These are phyloP conservation scores for Colletotrichum orbiculare DNA, from an alignment of 2,329 filamentous ascomycete genomes.

Conservation along the genomic window DNA sequence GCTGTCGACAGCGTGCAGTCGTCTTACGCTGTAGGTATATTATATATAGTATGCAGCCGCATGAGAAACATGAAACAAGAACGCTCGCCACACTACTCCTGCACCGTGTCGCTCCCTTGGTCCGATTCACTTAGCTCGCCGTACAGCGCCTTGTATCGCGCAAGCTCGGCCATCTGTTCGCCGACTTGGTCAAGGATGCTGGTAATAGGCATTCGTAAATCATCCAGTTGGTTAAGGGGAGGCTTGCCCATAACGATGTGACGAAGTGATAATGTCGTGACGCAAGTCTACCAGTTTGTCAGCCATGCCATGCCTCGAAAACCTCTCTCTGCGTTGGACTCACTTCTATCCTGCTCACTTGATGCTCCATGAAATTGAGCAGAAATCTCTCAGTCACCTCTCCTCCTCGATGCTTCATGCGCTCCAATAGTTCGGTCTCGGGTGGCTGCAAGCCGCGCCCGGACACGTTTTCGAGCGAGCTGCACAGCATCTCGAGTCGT, in stretches of 20 bases:
- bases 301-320: slow-evolving; percentile 31
- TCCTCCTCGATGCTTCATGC: slow-evolving; percentile 73
- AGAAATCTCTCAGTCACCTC: slow-evolving; percentile 91
- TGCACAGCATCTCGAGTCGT: slow-evolving; percentile 92
- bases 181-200: slow-evolving; percentile 74
- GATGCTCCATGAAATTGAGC: slow-evolving; percentile 91
- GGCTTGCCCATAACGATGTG: slow-evolving; percentile 80
- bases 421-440: slow-evolving; percentile 84
- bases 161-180: slow-evolving; percentile 71
- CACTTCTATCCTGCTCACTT: slow-evolving; percentile 96
- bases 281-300: slow-evolving; percentile 72
- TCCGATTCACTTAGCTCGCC: slow-evolving; percentile 54
- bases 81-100: slow-evolving; percentile 39
- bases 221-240: slow-evolving; percentile 70
- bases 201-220: slow-evolving; percentile 82
- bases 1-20: slow-evolving; percentile 22
- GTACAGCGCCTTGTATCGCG: slow-evolving; percentile 67
- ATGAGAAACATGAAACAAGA: slow-evolving; percentile 34
- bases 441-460: slow-evolving; percentile 76
- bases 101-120: slow-evolving; percentile 48
- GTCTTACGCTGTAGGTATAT: slow-evolving; percentile 36
- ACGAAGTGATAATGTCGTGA: slow-evolving; percentile 81
- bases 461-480: slow-evolving; percentile 79
- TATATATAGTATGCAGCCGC: slow-evolving; percentile 32
- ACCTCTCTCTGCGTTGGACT: slow-evolving; percentile 45